Evolutionary conservation across 106 monocot genomes (phyloP).

Genomic region (Gastrodia elata): DNA sequence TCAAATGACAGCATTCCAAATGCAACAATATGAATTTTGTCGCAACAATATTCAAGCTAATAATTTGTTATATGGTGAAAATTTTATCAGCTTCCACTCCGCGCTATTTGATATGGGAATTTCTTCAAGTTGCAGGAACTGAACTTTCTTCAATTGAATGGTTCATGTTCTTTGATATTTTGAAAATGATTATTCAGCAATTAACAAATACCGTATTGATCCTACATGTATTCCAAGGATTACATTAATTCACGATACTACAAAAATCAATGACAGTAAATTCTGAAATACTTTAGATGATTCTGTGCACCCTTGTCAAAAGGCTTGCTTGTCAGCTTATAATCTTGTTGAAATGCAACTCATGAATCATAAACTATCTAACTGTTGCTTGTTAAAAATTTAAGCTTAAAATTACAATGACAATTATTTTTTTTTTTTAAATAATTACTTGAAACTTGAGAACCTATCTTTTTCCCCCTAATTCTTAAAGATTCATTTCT

Average conservation of each 20-base stretch:
- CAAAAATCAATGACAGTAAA: background rate
- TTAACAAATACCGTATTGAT: background rate
- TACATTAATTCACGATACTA: background rate
- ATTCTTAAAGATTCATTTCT: background rate
- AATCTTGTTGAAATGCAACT: background rate
- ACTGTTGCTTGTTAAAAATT: background rate
- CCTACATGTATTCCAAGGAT: background rate
- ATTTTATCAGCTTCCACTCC: too few relatives aligned
- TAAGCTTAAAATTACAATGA: background rate
- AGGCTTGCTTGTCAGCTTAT: background rate
- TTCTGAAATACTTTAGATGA: background rate
- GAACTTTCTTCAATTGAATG: background rate
- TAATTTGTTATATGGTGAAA: background rate
- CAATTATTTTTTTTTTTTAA: background rate
- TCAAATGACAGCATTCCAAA: too few relatives aligned
- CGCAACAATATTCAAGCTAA: background rate
- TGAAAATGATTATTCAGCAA: conserved; percentile 6
- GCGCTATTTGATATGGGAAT: background rate
- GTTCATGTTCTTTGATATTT: background rate
- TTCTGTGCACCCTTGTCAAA: background rate
- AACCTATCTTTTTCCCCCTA: background rate
- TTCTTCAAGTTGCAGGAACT: background rate
- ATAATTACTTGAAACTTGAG: background rate
- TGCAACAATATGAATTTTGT: background rate
- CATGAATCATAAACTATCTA: background rate